phyloP scores from a whole-genome alignment of 176 grass and related monocot genomes.

The Cenchrus fungigraminus region DNA sequence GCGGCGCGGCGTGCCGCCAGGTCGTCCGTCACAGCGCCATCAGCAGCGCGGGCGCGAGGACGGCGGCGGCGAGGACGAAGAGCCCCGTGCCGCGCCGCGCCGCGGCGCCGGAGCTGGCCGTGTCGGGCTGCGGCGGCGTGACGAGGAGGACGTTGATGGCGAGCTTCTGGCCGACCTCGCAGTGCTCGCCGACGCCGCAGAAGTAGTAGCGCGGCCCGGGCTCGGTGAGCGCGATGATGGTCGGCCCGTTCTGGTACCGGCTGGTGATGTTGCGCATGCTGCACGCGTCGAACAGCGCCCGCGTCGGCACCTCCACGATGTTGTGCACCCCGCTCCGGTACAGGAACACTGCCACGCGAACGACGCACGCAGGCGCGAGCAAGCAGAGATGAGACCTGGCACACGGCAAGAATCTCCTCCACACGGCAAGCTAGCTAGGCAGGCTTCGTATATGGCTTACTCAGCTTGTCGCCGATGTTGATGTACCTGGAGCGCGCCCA shows the following conservation, averaged over 20 bases:
- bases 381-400: background rate
- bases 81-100: background rate
- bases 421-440: background rate
- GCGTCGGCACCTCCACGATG: conserved; percentile 75
- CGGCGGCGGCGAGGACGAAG: conserved; percentile 9
- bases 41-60: background rate
- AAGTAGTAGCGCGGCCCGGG: conserved; percentile 69
- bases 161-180: conserved; percentile 79
- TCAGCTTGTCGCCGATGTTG: conserved; percentile 71
- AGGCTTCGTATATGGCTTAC: conserved; percentile 21
- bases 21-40: conserved; percentile 14
- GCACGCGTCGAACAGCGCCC: conserved; percentile 64
- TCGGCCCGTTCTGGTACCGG: conserved; percentile 60
- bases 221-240: conserved; percentile 69
- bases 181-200: conserved; percentile 82
- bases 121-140: conserved; percentile 21
- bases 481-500: conserved; percentile 63
- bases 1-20: too few relatives aligned
- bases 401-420: background rate
- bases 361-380: background rate
- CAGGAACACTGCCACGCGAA: conserved; percentile 64
- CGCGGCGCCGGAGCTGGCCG: background rate
- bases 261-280: conserved; percentile 60
- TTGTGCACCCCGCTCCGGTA: conserved; percentile 74
- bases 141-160: conserved; percentile 58